Evolutionary conservation across 306 rosid genomes (phyloP).

Genomic region (Rosa persica): DNA sequence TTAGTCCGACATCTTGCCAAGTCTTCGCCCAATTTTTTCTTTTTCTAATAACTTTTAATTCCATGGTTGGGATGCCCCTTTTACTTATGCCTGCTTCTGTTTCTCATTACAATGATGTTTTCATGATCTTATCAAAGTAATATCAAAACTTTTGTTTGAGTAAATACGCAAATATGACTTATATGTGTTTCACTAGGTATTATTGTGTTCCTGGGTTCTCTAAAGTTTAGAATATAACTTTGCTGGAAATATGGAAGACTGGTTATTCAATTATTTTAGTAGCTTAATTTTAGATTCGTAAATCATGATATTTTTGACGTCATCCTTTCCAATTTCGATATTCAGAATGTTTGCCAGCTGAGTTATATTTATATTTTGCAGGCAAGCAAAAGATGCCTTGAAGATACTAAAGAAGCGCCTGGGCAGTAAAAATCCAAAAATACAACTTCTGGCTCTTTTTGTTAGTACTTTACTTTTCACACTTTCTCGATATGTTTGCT

Average conservation of each 20-base stretch:
- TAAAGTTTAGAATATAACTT: background rate
- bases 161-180: background rate
- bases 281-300: background rate
- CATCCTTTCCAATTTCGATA: slow-evolving; percentile 3
- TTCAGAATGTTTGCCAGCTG: slow-evolving; percentile 18
- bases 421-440: slow-evolving; percentile 71
- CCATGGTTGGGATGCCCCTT: background rate
- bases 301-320: slow-evolving; percentile 8
- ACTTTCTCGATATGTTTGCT: slow-evolving; percentile 17
- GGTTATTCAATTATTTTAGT: slow-evolving; percentile 2
- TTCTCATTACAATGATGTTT: background rate
- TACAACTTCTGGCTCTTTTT: slow-evolving; percentile 88
- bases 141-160: background rate
- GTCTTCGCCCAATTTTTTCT: background rate
- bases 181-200: background rate
- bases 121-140: background rate
- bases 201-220: background rate
- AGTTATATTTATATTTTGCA: slow-evolving; percentile 42
- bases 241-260: slow-evolving; percentile 5
- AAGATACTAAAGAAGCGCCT: slow-evolving; percentile 89
- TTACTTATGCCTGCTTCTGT: background rate
- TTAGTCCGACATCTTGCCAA: background rate
- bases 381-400: slow-evolving; percentile 96
- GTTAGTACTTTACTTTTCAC: slow-evolving; percentile 47
- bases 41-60: background rate